Base-by-base conservation (phyloP, 495 filamentous ascomycete genomes). In the Hypoxylon cercidicola region DNA sequence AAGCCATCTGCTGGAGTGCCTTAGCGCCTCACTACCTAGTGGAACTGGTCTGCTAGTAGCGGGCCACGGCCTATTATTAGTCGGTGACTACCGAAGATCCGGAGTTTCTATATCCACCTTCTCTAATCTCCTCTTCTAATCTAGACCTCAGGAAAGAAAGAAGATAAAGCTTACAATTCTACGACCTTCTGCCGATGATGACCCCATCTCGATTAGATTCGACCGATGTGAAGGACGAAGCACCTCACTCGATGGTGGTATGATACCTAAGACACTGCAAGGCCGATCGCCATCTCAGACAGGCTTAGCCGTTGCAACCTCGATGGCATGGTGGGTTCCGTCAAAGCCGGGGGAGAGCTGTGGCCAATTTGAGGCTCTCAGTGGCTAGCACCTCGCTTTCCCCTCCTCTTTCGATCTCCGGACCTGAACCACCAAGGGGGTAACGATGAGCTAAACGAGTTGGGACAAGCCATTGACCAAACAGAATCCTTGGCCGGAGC, bases 351-450 rank as follows among this genome's bases (percentile, higher is more conserved):
- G 64, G 55, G 25, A 53, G 35, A 47, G 52, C 60, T 67, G 40
- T 47, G 45, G 37, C 55, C 47, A 40, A 60, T 64, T 63, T 68
- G 65, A 68, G 65, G 65, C 65, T 68, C 60, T 68, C 65, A 68
- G 34, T 68, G 65, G 60, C 56, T 59, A 60, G 40, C 40, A 21
- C 34, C 21, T 40, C 35, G n/a, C 41, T 13, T 21, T 45, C 49
- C 39, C 21, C 20, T 18, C 35, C 40, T 40, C 11, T 39, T 21
- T 41, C 25, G 23, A 34, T 11, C 40, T 44, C 32, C 47, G 32
- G 40, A 43, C 13, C 3, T 40, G 37, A 40, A n/a, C 39, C 41
- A 59, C 48, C 3, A 48, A 48, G 32, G 34, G 34, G 34, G 64
- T 56, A 67, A 58, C 35, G 57, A 67, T 62, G 34, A 37, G 41